Conservation (phyloP, 805 yeast genomes). For the Yamadazyma phyllophila region DNA sequence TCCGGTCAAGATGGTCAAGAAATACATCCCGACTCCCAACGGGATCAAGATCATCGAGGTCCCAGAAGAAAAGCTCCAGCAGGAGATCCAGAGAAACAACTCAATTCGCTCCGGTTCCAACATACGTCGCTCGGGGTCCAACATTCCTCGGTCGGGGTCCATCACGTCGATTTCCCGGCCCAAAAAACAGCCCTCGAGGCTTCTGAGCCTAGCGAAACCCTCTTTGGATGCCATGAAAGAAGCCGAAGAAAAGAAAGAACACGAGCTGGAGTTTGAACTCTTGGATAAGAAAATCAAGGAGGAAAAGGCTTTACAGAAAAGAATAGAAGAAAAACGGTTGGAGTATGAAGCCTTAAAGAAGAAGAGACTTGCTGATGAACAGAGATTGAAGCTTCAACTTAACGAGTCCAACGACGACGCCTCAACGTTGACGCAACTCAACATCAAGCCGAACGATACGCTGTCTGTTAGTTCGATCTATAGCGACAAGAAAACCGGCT, state of each 20-base stretch:
- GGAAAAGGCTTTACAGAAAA: conserved; percentile 37
- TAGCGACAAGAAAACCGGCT: conserved; percentile 1
- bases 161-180: conserved; percentile 13
- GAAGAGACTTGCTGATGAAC: conserved; percentile 28
- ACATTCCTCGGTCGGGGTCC: conserved; percentile 25
- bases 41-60: conserved; percentile 72
- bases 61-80: conserved; percentile 45
- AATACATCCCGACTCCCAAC: conserved; percentile 70
- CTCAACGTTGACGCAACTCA: neutral
- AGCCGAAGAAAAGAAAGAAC: conserved; percentile 6
- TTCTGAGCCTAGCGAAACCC: conserved; percentile 18
- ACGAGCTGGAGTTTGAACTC: conserved; percentile 21
- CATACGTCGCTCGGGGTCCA: conserved; percentile 22
- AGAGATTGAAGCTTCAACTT: conserved; percentile 17
- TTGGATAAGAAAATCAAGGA: conserved; percentile 35
- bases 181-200: conserved; percentile 18
- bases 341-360: conserved; percentile 34
- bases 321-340: conserved; percentile 36
- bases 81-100: conserved; percentile 39
- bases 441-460: conserved; percentile 4
- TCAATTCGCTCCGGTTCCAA: conserved; percentile 33
- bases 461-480: conserved; percentile 5
- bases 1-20: conserved; percentile 51
- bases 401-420: conserved; percentile 6
- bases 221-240: conserved; percentile 8